Evolutionary conservation across 2,329 filamentous ascomycete genomes (phyloP).

Genomic region (Apiospora kogelbergensis): DNA sequence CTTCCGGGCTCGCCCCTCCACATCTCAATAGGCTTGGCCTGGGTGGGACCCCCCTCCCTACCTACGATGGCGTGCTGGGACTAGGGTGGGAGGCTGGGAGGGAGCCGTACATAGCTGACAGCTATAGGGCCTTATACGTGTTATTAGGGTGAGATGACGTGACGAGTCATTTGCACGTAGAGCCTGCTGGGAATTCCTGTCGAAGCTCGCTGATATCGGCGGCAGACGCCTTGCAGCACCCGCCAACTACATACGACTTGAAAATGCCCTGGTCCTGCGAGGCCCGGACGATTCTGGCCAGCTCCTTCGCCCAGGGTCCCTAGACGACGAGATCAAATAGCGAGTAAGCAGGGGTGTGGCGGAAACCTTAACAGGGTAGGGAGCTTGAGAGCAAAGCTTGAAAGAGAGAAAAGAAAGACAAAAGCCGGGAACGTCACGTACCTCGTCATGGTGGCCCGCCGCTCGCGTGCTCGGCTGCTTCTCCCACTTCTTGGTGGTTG

Average conservation of each 20-base stretch:
- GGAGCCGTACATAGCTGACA: not conserved
- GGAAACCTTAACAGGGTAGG: not conserved
- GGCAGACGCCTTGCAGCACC: conserved; percentile 58
- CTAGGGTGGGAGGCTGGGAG: not conserved
- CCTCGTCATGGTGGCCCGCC: not conserved
- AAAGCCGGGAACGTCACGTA: not conserved
- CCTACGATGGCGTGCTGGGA: not conserved
- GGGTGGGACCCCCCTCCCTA: not conserved
- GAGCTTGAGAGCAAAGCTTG: not conserved
- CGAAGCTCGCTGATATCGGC: conserved; percentile 66
- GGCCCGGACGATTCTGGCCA: conserved; percentile 40
- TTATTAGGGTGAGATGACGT: not conserved
- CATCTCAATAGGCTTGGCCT: not conserved
- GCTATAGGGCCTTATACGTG: not conserved
- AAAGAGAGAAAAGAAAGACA: too few relatives aligned
- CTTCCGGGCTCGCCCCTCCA: not conserved
- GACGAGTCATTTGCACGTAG: not conserved
- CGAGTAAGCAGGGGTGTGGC: not conserved
- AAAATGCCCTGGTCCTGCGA: conserved; percentile 40
- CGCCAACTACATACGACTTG: conserved; percentile 49
- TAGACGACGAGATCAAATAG: conserved; percentile 14
- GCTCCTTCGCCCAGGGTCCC: conserved; percentile 45
- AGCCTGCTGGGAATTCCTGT: conserved; percentile 31
- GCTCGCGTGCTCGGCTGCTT: conserved; percentile 30
- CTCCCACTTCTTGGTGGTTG: conserved; percentile 60